Conservation (phyloP, 2,329 filamentous ascomycete genomes). For the Paramyrothecium sp. region DNA sequence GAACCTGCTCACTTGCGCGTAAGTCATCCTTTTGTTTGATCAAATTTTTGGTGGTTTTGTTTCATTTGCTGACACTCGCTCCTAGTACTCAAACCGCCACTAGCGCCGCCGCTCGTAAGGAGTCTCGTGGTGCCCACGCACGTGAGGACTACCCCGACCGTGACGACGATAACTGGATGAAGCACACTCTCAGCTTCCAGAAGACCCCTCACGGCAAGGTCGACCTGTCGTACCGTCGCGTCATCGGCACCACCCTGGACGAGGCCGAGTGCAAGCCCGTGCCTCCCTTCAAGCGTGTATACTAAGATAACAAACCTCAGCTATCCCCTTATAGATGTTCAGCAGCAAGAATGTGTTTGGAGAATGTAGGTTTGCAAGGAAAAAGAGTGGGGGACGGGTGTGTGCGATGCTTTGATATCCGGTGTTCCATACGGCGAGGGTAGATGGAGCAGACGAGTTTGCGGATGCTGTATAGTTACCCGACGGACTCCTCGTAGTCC, state of each 20-base stretch:
- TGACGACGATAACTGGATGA: slow-evolving; percentile 98
- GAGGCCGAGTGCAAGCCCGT: slow-evolving; percentile 96
- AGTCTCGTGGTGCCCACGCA: slow-evolving; percentile 95
- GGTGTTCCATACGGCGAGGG: background rate
- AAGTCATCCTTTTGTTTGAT: slow-evolving; percentile 45
- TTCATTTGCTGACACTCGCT: slow-evolving; percentile 9
- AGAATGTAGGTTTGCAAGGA: background rate
- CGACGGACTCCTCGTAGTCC: background rate
- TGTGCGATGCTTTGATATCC: background rate
- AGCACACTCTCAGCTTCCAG: slow-evolving; percentile 97
- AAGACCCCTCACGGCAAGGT: slow-evolving; percentile 86
- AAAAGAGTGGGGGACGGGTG: background rate
- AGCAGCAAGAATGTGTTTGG: background rate
- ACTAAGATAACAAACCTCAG: slow-evolving; percentile 51
- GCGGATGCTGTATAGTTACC: background rate
- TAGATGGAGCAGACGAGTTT: too few relatives aligned
- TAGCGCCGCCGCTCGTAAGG: slow-evolving; percentile 89
- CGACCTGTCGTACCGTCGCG: slow-evolving; percentile 81
- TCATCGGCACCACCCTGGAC: slow-evolving; percentile 81
- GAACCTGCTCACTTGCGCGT: slow-evolving; percentile 95
- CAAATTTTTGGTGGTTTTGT: background rate
- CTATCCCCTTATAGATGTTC: background rate
- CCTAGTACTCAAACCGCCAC: slow-evolving; percentile 82
- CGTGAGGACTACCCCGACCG: slow-evolving; percentile 95
- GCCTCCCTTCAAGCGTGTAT: slow-evolving; percentile 93